Base-by-base conservation (phyloP, 1,139 yeast genomes). In the Sugiyamaella neomexicana region DNA sequence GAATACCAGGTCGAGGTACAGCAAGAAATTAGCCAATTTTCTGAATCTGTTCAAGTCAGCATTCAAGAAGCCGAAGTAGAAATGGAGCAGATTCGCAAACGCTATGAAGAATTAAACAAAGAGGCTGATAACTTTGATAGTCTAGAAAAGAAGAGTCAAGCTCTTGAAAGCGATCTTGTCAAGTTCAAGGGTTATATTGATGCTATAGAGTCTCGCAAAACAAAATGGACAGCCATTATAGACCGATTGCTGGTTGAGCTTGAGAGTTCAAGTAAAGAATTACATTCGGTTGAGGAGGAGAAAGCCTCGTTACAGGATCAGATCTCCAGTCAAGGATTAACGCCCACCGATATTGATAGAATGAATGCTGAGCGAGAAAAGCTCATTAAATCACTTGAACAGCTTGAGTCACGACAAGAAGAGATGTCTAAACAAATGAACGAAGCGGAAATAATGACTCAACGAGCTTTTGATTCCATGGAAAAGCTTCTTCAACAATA, bases 151-250 rank as follows among this genome's bases (percentile, higher is more conserved):
- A 84, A 85, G 65, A 75, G 83, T 6, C 75, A 74, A 55, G 89
- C 89, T 0, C 72, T 90, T 55, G 86, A 85, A 62, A 81, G 82
- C 56, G 97, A 90, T 70, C 75, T 86, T 44, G 73, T 75, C 46
- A 86, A 86, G 67, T 86, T 88, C 66, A 79, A 81, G 62, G 85
- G 82, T 16, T 88, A 86, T 65, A 83, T 87, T 50, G 83, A 82
- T 48, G 76, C 82, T 9, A 83, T 87, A 80, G 82, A 84, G 50
- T 73, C 76, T 34, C 76, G 89, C 55, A 85, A 85, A 63, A 65
- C 71, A 5, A 84, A 83, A 66, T 86, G 95, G 95, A 75, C 78
- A 2, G 73, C 73, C 29, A 79, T 81, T 41, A 67, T 86, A 52
- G 75, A 75, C 23, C 81, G 82, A 61, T 79, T 86, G 55, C 74